Evolutionary conservation across 2,329 filamentous ascomycete genomes (phyloP), one percentile per base, ranked within the genome.

Genomic region (Alternaria angustiovoidea): DNA sequence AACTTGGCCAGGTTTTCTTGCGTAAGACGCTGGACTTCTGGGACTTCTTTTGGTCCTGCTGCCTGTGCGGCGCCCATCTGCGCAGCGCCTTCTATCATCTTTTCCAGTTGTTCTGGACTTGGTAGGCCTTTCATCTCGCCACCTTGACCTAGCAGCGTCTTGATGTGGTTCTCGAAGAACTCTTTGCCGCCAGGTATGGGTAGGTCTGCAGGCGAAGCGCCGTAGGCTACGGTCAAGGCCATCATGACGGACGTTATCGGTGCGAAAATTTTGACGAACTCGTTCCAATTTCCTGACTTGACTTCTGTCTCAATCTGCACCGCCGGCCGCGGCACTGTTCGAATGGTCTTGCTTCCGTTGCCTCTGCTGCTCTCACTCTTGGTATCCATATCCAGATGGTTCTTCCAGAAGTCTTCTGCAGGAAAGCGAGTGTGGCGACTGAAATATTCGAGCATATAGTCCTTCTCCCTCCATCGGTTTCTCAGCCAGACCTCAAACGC

Each of bases 401-500:
- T 70, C 52, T 80, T 79, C 77, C 78, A 79, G 39, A 74, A 78
- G 26, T 87, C 82, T 64, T 90, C 89, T 4, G 88, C 84, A 0
- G 95, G 95, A 72, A 98, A 97, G 20, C 89, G 86, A 3, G 91
- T 93, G 2, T 89, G 94, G 18, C 79, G 80, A 38, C 76, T 82
- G 75, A 93, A 98, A 66, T 93, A 87, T 68, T 97, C 93, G 73
- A 99, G 87, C 46, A 97, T 84, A 30, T 88, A 87, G 71, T 99
- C 94, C 78, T 99, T 99, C 76, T 97, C 93, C 51, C 89, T 87
- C 95, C 95, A 99, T 44, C 93, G 87, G 57, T 92, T 89, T 32
- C 89, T 86, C 28, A 98, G 83, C 95, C 95, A 99, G 3, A 84
- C 72, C 58, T 96, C 93, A 72, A 99, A 99, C 7, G 86, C 83